Base-by-base conservation (phyloP, 352 stramenopile species). In the Blastocystis sp. region DNA sequence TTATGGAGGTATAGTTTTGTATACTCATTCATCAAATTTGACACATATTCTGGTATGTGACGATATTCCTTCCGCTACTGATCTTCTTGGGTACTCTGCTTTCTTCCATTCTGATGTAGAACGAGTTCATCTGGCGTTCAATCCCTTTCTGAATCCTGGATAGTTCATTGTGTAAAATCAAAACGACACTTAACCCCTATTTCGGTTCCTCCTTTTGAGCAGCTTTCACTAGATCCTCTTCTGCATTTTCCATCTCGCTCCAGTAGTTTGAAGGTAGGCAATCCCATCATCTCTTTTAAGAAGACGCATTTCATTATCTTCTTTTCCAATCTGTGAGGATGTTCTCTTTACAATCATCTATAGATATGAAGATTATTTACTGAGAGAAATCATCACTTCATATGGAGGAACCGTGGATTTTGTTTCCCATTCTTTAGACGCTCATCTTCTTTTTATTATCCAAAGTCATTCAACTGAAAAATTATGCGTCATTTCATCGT, bases 321-420 rank as follows among this genome's bases (percentile, higher is more conserved):
- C 42, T 19, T 60, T n/a, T 9, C 40, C 19, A 24, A 81, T 57
- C 70, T 56, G 70, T 81, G 62, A 48, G 22, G 1, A 5, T 0
- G 4, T 4, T 22, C 6, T 17, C 1, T 4, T 15, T 33, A 19
- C 2, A 27, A 0, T 81, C n/a, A 81, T 5, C 2, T 5, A 17
- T 81, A 81, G 70, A 51, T 62, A 81, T 33, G 70, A 81, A 35
- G 48, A 40, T 22, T n/a, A 7, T 59, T n/a, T 81, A 9, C 51
- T 81, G 13, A 48, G 48, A 0, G 7, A 48, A 17, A 5, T 62
- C 42, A 48, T 81, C 30, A 11, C 3, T 2, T 40, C 70, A 0
- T n/a, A 81, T 27, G 70, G 42, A 17, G 70, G 70, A 11, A 56
- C 58, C 27, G 70, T 81, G 0, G 33, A 35, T 13, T 6, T 40